Evolutionary conservation across 257 asterid species (phyloP).

Genomic region (Linaria vulgaris): DNA sequence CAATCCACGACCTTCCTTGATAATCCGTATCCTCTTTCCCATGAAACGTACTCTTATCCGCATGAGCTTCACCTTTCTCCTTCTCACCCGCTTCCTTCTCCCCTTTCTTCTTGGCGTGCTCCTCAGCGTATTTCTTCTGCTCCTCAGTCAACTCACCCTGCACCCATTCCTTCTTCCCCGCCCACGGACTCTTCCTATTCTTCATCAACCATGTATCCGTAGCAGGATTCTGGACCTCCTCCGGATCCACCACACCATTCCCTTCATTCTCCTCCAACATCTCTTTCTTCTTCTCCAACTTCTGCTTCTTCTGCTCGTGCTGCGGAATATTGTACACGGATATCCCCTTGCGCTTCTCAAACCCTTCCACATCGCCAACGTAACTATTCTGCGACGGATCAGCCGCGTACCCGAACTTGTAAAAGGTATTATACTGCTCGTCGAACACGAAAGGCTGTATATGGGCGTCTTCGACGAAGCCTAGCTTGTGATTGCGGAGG

Average conservation of each 20-base stretch:
- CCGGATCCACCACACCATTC: slow-evolving; percentile 42
- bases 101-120: slow-evolving; percentile 89
- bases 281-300: slow-evolving; percentile 82
- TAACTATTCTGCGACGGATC: slow-evolving; percentile 75
- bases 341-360: slow-evolving; percentile 54
- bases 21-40: slow-evolving; percentile 95
- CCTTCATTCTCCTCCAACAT: slow-evolving; percentile 54
- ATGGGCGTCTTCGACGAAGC: slow-evolving; percentile 82
- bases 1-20: slow-evolving; percentile 98
- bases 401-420: slow-evolving; percentile 89
- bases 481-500: slow-evolving; percentile 89
- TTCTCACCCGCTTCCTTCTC: slow-evolving; percentile 78
- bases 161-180: slow-evolving; percentile 80
- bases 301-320: slow-evolving; percentile 78
- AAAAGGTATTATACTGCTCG: slow-evolving; percentile 93
- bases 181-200: slow-evolving; percentile 96
- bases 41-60: slow-evolving; percentile 81
- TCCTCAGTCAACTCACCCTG: slow-evolving; percentile 86
- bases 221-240: slow-evolving; percentile 71
- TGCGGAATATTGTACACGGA: slow-evolving; percentile 83
- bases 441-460: slow-evolving; percentile 83
- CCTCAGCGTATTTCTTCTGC: slow-evolving; percentile 98
- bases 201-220: slow-evolving; percentile 83
- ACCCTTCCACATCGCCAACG: slow-evolving; percentile 75
- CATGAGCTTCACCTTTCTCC: slow-evolving; percentile 53